Evolutionary conservation across 768 basidiomycete genomes (phyloP), one percentile per base, ranked within the genome.

Genomic region (Mycena crocata): DNA sequence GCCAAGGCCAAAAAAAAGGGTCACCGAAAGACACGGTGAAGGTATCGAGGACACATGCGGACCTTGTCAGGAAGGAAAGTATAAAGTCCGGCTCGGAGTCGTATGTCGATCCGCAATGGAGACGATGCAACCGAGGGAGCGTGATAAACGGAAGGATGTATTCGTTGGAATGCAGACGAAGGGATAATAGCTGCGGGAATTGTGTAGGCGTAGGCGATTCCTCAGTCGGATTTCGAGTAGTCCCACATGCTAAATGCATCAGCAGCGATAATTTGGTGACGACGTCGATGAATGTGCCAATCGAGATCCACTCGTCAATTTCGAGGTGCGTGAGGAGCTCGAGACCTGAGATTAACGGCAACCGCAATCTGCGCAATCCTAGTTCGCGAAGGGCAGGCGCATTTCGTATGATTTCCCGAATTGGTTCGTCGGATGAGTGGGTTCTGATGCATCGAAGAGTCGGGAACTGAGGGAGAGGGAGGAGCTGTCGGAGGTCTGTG

Each of bases 381-480:
- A 62, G 60, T 19, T 26, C 60, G 15, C 60, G 60, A 5, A 62
- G 39, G 13, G 59, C 7, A 23, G 59, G 40, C 0, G 28, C 6
- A 12, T 17, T 3, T 4, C 9, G 46, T 10, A 35, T 45, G 40
- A 7, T 32, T 17, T 2, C 4, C 14, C 8, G 35, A 14, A 1
- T 62, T 51, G n/a, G n/a, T 10, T 24, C 13, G 2, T 54, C 30
- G 3, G 37, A 39, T 3, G 30, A 49, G 42, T 57, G 34, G 26
- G 42, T 56, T 14, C 45, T 28, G 28, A 64, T 26, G 9, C 50
- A 39, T 30, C 32, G 62, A 17, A 63, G 62, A 15, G 30, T 19
- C 7, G 62, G 62, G 44, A 63, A 63, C 8, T 10, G 8, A 12
- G 32, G 32, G 19, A 55, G 23, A 2, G 44, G 34, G 10, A 23